These are phyloP conservation scores for Ogataea nitratoaversa DNA, from an alignment of 805 yeast species.

Conservation along the genomic window DNA sequence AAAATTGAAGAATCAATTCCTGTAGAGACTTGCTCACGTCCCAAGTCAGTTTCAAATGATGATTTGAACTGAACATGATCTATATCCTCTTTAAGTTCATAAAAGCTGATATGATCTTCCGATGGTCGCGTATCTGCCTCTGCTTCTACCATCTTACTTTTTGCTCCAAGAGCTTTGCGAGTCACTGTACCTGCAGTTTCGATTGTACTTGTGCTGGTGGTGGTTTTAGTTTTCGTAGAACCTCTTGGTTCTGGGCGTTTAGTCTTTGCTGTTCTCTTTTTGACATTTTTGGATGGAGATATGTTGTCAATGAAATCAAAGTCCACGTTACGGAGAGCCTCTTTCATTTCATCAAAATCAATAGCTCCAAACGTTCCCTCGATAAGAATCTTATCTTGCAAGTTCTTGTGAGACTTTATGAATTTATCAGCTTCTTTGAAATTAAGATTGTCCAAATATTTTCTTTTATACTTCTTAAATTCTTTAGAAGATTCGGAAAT, in stretches of 20 bases:
- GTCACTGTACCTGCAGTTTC: no score
- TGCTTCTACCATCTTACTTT: no score
- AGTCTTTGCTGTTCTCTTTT: background rate
- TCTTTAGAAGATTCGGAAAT: conserved; percentile 25
- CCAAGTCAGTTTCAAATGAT: background rate
- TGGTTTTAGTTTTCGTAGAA: background rate
- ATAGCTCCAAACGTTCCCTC: conserved; percentile 18
- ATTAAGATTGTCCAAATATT: conserved; percentile 16
- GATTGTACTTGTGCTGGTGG: background rate
- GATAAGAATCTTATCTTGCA: conserved; percentile 16
- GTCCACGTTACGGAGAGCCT: conserved; percentile 11
- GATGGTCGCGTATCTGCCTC: no score
- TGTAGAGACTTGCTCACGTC: background rate
- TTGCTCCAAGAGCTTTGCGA: no score
- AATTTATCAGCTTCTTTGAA: conserved; percentile 12
- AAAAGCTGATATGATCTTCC: background rate
- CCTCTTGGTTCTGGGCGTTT: no score
- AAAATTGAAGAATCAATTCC: background rate
- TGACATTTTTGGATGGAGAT: background rate
- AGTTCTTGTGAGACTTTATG: conserved; percentile 8
- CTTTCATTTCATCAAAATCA: conserved; percentile 18
- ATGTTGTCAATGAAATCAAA: conserved; percentile 4
- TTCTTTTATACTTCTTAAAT: conserved; percentile 24
- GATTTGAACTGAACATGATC: background rate
- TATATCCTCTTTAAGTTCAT: background rate